A percentile compares a stretch with the other conserved stretches of the same genome.
phyloP scores from a whole-genome alignment of 73 alveolate species.

The Paraurostyla sp. region DNA sequence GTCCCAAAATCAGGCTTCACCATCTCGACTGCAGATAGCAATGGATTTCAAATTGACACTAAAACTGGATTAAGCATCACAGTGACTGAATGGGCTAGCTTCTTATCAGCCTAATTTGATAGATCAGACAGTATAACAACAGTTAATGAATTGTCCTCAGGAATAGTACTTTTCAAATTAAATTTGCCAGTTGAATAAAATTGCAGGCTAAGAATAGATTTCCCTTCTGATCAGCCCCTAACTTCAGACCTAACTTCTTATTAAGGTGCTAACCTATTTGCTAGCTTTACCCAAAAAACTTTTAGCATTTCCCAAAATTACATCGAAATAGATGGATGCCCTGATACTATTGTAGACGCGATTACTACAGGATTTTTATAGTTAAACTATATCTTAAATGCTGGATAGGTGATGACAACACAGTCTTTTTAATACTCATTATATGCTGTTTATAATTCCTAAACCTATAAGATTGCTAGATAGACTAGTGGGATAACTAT shows the following conservation, averaged over 20 bases:
- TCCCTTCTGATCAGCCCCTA: conserved; percentile 44
- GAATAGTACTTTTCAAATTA: not conserved
- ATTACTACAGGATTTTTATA: not conserved
- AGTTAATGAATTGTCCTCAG: conserved; percentile 1
- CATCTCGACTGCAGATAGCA: conserved; percentile 32
- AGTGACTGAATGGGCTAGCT: conserved; percentile 38
- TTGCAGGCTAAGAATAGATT: conserved; percentile 7
- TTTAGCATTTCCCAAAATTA: not conserved
- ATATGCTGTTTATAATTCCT: not conserved
- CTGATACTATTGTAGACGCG: conserved; percentile 8
- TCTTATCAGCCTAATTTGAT: not conserved
- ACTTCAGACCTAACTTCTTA: not conserved
- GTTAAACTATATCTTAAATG: not conserved
- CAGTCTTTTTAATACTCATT: not conserved
- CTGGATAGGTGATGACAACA: not conserved
- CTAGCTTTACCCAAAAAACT: not conserved
- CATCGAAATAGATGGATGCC: conserved; percentile 38
- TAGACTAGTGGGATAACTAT: not conserved
- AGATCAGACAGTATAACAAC: conserved; percentile 18
- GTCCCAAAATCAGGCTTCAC: conserved; percentile 47
- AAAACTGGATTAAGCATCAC: not conserved
- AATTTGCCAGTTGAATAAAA: not conserved
- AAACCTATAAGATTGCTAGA: conserved; percentile 9
- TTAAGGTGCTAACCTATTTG: not conserved
- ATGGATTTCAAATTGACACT: conserved; percentile 32